Percentiles rank a stretch among this genome's conserved stretches.
Evolutionary conservation across 768 basidiomycete species (phyloP).

Genomic region (Rhodotorula diobovata): DNA sequence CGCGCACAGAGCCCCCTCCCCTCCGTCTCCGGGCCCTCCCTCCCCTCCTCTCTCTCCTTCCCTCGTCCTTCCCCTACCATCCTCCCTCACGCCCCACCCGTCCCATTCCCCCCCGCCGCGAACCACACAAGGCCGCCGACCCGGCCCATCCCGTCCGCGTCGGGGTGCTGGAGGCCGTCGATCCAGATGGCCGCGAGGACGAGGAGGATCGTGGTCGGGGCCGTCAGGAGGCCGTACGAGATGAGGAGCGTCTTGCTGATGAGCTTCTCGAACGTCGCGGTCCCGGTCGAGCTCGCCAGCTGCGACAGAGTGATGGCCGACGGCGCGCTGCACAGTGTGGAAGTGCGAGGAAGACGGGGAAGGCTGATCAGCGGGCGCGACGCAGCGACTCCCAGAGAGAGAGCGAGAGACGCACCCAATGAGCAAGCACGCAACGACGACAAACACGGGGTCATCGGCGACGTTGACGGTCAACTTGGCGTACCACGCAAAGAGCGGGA

Average conservation of each 20-base stretch:
- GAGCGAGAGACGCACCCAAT: conserved; percentile 48
- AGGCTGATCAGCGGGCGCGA: no score
- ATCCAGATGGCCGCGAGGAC: conserved; percentile 30
- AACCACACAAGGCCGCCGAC: not conserved
- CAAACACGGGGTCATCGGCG: conserved; percentile 51
- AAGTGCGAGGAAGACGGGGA: no score
- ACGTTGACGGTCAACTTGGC: conserved; percentile 52
- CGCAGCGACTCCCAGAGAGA: not conserved
- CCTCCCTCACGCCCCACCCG: no score
- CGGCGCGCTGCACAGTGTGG: not conserved
- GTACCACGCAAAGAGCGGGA: conserved; percentile 68
- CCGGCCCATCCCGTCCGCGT: not conserved
- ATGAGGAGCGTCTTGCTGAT: conserved; percentile 17
- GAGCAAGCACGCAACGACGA: conserved; percentile 76
- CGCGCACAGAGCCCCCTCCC: no score
- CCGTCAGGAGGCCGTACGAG: conserved; percentile 29
- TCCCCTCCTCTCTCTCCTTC: no score
- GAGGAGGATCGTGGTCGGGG: conserved; percentile 13
- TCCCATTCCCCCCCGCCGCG: no score
- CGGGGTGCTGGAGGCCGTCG: conserved; percentile 29
- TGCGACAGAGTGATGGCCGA: conserved; percentile 46
- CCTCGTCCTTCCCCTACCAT: no score
- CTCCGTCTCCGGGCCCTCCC: no score
- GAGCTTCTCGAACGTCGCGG: conserved; percentile 74
- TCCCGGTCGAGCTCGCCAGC: conserved; percentile 77